These are phyloP conservation scores for Setaria italica DNA, from an alignment of 202 grass and related monocot genomes.

Conservation along the genomic window DNA sequence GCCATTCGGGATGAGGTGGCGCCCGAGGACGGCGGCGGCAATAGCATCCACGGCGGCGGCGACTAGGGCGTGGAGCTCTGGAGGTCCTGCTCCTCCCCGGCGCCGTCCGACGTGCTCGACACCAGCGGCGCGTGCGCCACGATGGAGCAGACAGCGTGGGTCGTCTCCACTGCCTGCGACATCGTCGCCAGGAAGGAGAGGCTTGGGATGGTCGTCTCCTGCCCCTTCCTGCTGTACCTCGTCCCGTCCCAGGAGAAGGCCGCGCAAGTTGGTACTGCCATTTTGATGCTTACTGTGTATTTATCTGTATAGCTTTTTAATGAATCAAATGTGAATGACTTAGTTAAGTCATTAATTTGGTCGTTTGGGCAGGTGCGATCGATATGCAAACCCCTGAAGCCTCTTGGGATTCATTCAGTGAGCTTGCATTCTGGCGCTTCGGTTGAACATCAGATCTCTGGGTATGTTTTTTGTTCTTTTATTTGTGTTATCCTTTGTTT, in stretches of 20 bases:
- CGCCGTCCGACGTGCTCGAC: constrained; percentile 65
- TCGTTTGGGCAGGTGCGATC: too few relatives aligned
- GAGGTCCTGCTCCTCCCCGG: constrained; percentile 62
- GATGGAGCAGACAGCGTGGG: constrained; percentile 76
- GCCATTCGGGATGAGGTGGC: constrained; percentile 63
- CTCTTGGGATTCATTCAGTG: too few relatives aligned
- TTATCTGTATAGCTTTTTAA: too few relatives aligned
- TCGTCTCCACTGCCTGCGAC: constrained; percentile 77
- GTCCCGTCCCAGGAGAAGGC: constrained; percentile 81
- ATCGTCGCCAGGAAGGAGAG: constrained; percentile 84
- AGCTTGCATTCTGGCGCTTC: too few relatives aligned
- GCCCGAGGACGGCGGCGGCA: constrained; percentile 29
- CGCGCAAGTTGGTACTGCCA: constrained; percentile 46
- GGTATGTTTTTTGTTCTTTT: too few relatives aligned
- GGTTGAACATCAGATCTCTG: too few relatives aligned
- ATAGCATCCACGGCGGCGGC: constrained; percentile 48
- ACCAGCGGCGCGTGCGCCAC: constrained; percentile 55
- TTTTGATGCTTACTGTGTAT: too few relatives aligned
- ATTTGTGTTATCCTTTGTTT: too few relatives aligned
- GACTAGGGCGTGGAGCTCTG: constrained; percentile 86
- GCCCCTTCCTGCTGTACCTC: constrained; percentile 77
- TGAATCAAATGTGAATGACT: too few relatives aligned
- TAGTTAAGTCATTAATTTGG: too few relatives aligned
- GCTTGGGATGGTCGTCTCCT: constrained; percentile 63
- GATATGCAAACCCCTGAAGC: too few relatives aligned